Conservation (phyloP, 208 protist genomes). For the Polymyxa betae region DNA sequence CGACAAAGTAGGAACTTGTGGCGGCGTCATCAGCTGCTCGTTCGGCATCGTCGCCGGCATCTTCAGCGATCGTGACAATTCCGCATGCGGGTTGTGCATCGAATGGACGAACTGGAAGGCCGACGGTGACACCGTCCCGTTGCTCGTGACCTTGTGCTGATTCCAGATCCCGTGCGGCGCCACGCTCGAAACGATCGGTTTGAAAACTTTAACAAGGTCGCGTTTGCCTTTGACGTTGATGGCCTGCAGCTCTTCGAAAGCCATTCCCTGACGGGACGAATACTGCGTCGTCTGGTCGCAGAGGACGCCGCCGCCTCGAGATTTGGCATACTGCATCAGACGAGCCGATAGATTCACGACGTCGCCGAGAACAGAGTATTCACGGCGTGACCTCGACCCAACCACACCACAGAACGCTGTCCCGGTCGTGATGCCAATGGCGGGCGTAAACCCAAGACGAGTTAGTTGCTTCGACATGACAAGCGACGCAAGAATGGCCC, state of each 20-base stretch:
- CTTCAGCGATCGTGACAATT: slow-evolving; percentile 8
- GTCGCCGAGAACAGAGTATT: slow-evolving; percentile 72
- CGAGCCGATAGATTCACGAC: slow-evolving; percentile 67
- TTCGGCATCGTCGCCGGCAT: not conserved
- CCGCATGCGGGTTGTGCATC: slow-evolving; percentile 26
- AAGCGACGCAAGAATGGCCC: slow-evolving; percentile 61
- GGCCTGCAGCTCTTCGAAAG: slow-evolving; percentile 33
- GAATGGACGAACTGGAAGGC: not conserved
- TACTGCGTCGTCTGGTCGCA: slow-evolving; percentile 60
- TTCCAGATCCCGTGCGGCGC: slow-evolving; percentile 47
- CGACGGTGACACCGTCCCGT: not conserved
- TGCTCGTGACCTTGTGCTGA: not conserved
- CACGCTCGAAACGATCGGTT: slow-evolving; percentile 23
- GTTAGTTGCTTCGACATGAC: slow-evolving; percentile 58
- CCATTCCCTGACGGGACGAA: slow-evolving; percentile 16
- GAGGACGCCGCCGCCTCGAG: slow-evolving; percentile 38
- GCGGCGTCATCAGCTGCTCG: not conserved
- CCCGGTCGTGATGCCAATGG: slow-evolving; percentile 67
- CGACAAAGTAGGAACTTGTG: not conserved
- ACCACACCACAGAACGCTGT: slow-evolving; percentile 68
- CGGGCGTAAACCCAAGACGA: not conserved
- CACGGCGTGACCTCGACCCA: slow-evolving; percentile 55
- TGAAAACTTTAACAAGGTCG: slow-evolving; percentile 44
- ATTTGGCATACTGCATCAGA: slow-evolving; percentile 60
- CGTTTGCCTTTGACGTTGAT: slow-evolving; percentile 62